Evolutionary conservation across 2,329 filamentous ascomycete species (phyloP).

Genomic region (Scytalidium lignicola): DNA sequence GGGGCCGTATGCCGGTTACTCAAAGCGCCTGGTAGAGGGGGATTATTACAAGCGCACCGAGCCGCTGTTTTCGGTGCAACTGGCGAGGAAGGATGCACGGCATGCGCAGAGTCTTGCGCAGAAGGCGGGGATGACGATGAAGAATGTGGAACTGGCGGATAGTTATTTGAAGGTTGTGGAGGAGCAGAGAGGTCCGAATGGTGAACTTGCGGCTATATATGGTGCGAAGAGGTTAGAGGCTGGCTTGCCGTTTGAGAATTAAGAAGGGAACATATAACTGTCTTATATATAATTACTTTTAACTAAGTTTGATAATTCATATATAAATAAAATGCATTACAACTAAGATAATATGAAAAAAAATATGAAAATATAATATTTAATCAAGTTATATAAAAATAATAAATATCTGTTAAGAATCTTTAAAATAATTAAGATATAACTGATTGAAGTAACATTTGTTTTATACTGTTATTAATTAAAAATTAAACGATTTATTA

Average conservation of each 20-base stretch:
- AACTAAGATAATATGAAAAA: no score
- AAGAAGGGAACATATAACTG: conserved; percentile 21
- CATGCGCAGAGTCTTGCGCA: conserved; percentile 68
- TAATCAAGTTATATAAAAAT: no score
- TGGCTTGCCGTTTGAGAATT: conserved; percentile 69
- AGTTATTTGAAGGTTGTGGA: conserved; percentile 65
- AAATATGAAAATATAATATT: no score
- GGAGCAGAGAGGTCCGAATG: conserved; percentile 61
- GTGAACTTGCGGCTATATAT: conserved; percentile 80
- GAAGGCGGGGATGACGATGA: conserved; percentile 55
- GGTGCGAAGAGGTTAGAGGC: conserved; percentile 70
- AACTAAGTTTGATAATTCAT: no score
- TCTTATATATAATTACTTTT: no score
- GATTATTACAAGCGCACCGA: conserved; percentile 72
- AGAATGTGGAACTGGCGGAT: conserved; percentile 62
- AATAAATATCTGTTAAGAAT: no score
- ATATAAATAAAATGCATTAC: no score
- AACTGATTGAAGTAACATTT: no score
- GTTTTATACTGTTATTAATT: no score
- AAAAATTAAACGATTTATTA: no score
- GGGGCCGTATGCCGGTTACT: conserved; percentile 70
- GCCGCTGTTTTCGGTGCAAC: conserved; percentile 77
- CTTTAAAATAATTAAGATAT: no score
- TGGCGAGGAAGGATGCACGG: conserved; percentile 75
- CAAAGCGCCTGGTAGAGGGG: conserved; percentile 65